Conservation (phyloP, 108 stramenopile genomes). For the Conticribra weissflogii region DNA sequence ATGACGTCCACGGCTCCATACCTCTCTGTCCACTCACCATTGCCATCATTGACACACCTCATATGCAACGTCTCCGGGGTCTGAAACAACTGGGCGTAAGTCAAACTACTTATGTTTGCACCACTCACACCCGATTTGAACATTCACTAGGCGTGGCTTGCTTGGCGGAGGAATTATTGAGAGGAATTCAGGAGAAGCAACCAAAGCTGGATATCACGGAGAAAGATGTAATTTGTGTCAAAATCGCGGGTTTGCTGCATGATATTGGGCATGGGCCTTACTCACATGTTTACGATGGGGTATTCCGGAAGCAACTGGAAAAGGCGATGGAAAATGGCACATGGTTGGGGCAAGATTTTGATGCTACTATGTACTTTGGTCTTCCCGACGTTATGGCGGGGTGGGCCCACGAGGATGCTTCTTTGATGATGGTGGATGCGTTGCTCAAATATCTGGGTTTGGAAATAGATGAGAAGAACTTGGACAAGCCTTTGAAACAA, state of each 20-base stretch:
- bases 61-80: conserved; percentile 85
- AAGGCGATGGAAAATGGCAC: conserved; percentile 23
- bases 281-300: conserved; percentile 82
- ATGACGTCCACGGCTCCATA: conserved; percentile 77
- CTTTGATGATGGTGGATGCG: conserved; percentile 80
- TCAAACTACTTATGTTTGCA: conserved; percentile 71
- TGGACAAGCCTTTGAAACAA: conserved; percentile 78
- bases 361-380: conserved; percentile 38
- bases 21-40: conserved; percentile 70
- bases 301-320: conserved; percentile 35
- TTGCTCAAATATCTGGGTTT: conserved; percentile 62
- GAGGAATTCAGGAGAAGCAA: conserved; percentile 54
- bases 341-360: conserved; percentile 47
- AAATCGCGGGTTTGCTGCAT: conserved; percentile 91
- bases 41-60: conserved; percentile 74
- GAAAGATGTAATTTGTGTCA: conserved; percentile 90
- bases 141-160: conserved; percentile 89
- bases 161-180: conserved; percentile 71
- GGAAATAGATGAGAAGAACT: conserved; percentile 59
- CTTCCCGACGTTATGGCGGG: conserved; percentile 37
- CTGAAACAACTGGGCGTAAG: conserved; percentile 86
- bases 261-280: conserved; percentile 94
- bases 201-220: conserved; percentile 66
- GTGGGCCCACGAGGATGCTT: conserved; percentile 80
- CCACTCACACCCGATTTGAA: conserved; percentile 89